Evolutionary conservation across 75 land plant species (phyloP).

Genomic region (Gnetum montanum): DNA sequence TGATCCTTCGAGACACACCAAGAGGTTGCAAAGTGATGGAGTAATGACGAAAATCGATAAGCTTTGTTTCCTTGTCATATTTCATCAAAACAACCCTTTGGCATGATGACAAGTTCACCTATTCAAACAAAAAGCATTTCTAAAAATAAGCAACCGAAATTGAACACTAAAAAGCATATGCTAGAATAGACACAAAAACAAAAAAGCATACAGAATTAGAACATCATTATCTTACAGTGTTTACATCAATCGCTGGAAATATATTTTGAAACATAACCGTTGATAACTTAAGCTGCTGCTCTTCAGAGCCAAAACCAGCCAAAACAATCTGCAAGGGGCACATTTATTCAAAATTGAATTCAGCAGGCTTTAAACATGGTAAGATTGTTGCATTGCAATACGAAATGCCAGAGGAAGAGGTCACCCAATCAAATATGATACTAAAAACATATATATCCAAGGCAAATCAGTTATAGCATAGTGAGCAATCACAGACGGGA

Average conservation of each 20-base stretch:
- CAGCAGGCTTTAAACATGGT: too few relatives aligned
- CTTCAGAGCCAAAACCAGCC: constrained; percentile 88
- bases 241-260: constrained; percentile 89
- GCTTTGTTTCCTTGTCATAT: constrained; percentile 78
- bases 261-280: constrained; percentile 91
- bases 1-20: constrained; percentile 84
- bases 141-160: neutral
- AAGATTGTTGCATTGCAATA: too few relatives aligned
- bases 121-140: constrained; percentile 6
- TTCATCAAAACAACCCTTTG: constrained; percentile 84
- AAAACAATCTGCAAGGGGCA: constrained; percentile 78
- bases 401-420: too few relatives aligned
- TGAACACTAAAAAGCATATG: neutral
- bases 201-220: neutral
- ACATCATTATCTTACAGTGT: constrained; percentile 57
- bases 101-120: constrained; percentile 92
- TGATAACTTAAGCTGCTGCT: constrained; percentile 75
- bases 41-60: constrained; percentile 93
- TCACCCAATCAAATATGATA: neutral
- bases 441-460: neutral
- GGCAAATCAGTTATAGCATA: neutral
- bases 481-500: too few relatives aligned
- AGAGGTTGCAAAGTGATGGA: constrained; percentile 84
- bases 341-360: neutral
- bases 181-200: constrained; percentile 7